Evolutionary conservation across 169 alveolate species (phyloP).

Genomic region (Miamiensis avidus): DNA sequence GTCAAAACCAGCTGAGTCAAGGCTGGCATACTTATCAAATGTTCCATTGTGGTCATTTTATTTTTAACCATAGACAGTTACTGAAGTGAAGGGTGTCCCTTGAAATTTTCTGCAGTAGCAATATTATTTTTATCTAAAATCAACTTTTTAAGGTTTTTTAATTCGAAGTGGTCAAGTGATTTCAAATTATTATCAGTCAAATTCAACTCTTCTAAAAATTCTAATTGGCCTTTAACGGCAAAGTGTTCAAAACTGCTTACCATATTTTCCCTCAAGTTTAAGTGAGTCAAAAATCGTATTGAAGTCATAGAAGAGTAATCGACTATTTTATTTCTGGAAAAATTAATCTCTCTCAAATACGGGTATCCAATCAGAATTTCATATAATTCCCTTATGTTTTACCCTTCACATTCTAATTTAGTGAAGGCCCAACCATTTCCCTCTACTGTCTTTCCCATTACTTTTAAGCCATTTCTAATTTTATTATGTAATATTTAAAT

Average conservation of each 20-base stretch:
- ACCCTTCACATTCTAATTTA: conserved; percentile 11
- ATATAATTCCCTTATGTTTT: conserved; percentile 32
- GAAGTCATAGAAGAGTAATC: conserved; percentile 20
- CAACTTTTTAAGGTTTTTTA: conserved; percentile 45
- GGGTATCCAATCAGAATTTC: conserved; percentile 15
- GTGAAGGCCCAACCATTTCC: neutral
- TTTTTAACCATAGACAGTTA: conserved; percentile 57
- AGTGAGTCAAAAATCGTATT: conserved; percentile 31
- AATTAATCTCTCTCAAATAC: conserved; percentile 35
- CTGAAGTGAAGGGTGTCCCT: conserved; percentile 40
- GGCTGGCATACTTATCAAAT: conserved; percentile 41
- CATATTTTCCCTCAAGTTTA: conserved; percentile 33
- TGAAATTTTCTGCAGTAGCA: conserved; percentile 42
- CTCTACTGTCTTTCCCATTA: conserved; percentile 7
- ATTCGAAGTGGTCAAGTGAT: conserved; percentile 14
- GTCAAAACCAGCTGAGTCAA: conserved; percentile 48
- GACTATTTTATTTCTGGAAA: conserved; percentile 24
- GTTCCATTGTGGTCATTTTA: conserved; percentile 45
- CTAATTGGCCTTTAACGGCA: conserved; percentile 21
- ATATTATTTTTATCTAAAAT: conserved; percentile 58
- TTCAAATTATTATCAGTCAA: conserved; percentile 33
- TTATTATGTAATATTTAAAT: neutral
- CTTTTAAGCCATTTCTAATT: conserved; percentile 19
- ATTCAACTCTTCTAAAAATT: conserved; percentile 43
- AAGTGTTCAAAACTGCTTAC: conserved; percentile 30